phyloP scores from a whole-genome alignment of 768 basidiomycete species.

The Ramaria sp. region DNA sequence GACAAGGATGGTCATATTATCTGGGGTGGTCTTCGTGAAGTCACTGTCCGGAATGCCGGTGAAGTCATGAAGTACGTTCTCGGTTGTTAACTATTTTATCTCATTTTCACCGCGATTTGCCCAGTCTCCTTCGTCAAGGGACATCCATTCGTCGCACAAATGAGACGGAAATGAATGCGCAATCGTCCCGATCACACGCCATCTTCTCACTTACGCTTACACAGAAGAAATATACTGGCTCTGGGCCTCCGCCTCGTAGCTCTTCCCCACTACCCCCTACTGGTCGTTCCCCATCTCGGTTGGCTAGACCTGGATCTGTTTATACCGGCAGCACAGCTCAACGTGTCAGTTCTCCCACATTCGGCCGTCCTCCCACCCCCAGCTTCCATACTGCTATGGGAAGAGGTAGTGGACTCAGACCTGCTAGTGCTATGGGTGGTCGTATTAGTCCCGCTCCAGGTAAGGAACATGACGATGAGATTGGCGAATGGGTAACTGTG shows the following conservation, averaged over 20 bases:
- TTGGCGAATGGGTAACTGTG: constrained; percentile 81
- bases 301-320: constrained; percentile 76
- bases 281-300: constrained; percentile 67
- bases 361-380: constrained; percentile 69
- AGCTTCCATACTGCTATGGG: constrained; percentile 70
- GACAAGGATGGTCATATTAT: constrained; percentile 95
- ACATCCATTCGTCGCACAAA: constrained; percentile 88
- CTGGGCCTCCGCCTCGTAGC: constrained; percentile 58
- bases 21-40: constrained; percentile 92
- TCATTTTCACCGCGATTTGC: constrained; percentile 10
- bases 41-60: constrained; percentile 67
- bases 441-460: constrained; percentile 42
- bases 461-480: constrained; percentile 34
- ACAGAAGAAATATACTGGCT: constrained; percentile 78
- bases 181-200: constrained; percentile 95
- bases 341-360: constrained; percentile 68
- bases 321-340: constrained; percentile 35
- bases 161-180: constrained; percentile 98
- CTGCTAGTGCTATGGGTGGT: constrained; percentile 69
- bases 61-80: constrained; percentile 87
- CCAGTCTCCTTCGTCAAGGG: constrained; percentile 78
- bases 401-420: constrained; percentile 53
- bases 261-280: constrained; percentile 66
- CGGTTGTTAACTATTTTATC: constrained; percentile 2
- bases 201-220: constrained; percentile 95